phyloP scores from a whole-genome alignment of 2,329 filamentous ascomycete genomes.

The Claviceps paspali region DNA sequence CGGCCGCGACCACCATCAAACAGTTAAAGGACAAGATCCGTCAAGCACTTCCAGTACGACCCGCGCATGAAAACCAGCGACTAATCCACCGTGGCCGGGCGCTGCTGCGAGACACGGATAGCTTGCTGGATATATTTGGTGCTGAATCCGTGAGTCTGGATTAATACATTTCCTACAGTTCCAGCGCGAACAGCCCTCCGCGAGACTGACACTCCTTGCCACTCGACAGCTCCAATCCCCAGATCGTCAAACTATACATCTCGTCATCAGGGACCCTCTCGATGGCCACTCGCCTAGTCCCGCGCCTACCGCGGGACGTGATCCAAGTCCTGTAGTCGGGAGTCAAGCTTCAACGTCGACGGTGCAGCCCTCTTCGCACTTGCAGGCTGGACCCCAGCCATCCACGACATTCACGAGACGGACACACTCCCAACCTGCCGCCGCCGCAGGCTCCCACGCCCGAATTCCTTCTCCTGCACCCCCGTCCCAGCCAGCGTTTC shows the following conservation, averaged over 20 bases:
- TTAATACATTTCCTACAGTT: too few species aligned
- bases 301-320: conserved; percentile 10
- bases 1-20: conserved; percentile 35
- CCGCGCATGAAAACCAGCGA: conserved; percentile 38
- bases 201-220: conserved; percentile 8
- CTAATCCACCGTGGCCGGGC: conserved; percentile 46
- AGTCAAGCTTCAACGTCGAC: conserved; percentile 1
- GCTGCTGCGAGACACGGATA: conserved; percentile 37
- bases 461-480: conserved; percentile 19
- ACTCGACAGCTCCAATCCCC: conserved; percentile 24
- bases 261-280: conserved; percentile 30
- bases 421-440: conserved; percentile 13
- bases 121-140: conserved; percentile 41
- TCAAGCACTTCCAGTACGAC: conserved; percentile 31
- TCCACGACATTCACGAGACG: conserved; percentile 15
- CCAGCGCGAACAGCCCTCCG: too few species aligned
- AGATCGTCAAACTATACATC: conserved; percentile 36
- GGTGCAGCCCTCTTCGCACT: conserved; percentile 5
- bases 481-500: conserved; percentile 5
- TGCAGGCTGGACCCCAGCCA: conserved; percentile 14
- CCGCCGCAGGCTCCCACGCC: conserved; percentile 14
- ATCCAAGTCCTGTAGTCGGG: conserved; percentile 12
- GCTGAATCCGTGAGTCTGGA: conserved; percentile 36
- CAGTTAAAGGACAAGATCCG: conserved; percentile 45
- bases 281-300: conserved; percentile 16